Percentiles rank a stretch among this genome's conserved stretches.
phyloP scores from a whole-genome alignment of 2,329 filamentous ascomycete species.

The Arachnomyces sp. region DNA sequence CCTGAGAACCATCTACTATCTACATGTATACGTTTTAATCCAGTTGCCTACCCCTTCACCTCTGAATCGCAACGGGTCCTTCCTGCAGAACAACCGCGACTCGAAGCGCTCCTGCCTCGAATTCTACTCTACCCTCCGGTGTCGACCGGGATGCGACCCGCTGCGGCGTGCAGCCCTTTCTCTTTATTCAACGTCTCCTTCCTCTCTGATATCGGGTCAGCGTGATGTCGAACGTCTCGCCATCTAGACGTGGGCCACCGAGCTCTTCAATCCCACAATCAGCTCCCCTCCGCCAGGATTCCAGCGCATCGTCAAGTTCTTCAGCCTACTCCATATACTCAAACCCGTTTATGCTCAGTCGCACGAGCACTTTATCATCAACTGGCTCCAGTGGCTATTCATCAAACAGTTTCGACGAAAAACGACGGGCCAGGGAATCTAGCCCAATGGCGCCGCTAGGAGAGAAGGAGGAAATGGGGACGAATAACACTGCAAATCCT shows the following conservation, averaged over 20 bases:
- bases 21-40: no score
- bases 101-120: not conserved
- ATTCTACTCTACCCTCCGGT: not conserved
- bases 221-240: slow-evolving; percentile 34
- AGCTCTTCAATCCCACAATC: slow-evolving; percentile 35
- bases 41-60: not conserved
- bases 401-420: slow-evolving; percentile 48
- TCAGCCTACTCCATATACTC: slow-evolving; percentile 46
- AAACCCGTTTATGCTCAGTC: slow-evolving; percentile 44
- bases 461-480: slow-evolving; percentile 13
- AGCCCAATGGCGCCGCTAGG: slow-evolving; percentile 46
- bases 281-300: slow-evolving; percentile 46
- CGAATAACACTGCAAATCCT: slow-evolving; percentile 33
- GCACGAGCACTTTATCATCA: slow-evolving; percentile 65
- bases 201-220: slow-evolving; percentile 18
- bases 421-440: slow-evolving; percentile 69
- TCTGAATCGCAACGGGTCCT: not conserved
- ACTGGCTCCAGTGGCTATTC: slow-evolving; percentile 57
- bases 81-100: no score
- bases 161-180: slow-evolving; percentile 21
- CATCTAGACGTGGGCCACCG: slow-evolving; percentile 32
- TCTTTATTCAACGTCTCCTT: slow-evolving; percentile 23
- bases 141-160: slow-evolving; percentile 34
- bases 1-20: no score
- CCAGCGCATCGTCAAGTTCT: slow-evolving; percentile 48